These are phyloP conservation scores for Aotearoamyces nothofagi DNA, from an alignment of 2,329 filamentous ascomycete species.

Conservation along the genomic window DNA sequence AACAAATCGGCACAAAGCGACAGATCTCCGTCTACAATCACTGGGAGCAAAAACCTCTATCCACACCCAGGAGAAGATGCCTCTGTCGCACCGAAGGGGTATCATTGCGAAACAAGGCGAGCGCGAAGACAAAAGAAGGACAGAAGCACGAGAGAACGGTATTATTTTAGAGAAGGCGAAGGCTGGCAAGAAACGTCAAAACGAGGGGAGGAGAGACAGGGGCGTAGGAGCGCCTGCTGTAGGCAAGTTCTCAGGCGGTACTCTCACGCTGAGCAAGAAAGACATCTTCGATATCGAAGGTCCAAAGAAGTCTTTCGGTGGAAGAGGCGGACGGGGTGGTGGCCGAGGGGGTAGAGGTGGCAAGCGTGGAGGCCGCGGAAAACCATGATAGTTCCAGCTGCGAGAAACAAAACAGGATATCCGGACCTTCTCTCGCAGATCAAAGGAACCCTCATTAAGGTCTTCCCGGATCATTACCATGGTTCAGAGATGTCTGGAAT, in stretches of 20 bases:
- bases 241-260: slow-evolving; percentile 66
- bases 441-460: too few relatives aligned
- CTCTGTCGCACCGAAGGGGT: slow-evolving; percentile 73
- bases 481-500: too few relatives aligned
- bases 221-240: slow-evolving; percentile 63
- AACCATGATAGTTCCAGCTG: too few relatives aligned
- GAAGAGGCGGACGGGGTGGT: slow-evolving; percentile 22
- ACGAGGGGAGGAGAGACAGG: slow-evolving; percentile 31
- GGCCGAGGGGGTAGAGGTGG: slow-evolving; percentile 17
- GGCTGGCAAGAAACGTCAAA: slow-evolving; percentile 22
- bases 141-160: slow-evolving; percentile 78
- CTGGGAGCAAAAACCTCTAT: slow-evolving; percentile 67
- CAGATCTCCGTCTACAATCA: slow-evolving; percentile 69
- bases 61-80: slow-evolving; percentile 73
- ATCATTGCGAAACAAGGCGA: slow-evolving; percentile 52
- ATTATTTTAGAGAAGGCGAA: slow-evolving; percentile 60
- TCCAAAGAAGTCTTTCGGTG: slow-evolving; percentile 19
- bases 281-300: slow-evolving; percentile 63
- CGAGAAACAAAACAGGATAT: background rate
- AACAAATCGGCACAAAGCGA: slow-evolving; percentile 63
- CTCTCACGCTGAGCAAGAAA: slow-evolving; percentile 60
- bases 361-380: slow-evolving; percentile 2
- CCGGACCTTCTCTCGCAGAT: background rate
- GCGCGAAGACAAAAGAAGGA: slow-evolving; percentile 56
- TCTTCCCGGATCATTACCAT: too few relatives aligned